Percentiles rank a stretch among this genome's conserved stretches.
Evolutionary conservation across 2,329 filamentous ascomycete species (phyloP).

Genomic region (Aspergillus niger): DNA sequence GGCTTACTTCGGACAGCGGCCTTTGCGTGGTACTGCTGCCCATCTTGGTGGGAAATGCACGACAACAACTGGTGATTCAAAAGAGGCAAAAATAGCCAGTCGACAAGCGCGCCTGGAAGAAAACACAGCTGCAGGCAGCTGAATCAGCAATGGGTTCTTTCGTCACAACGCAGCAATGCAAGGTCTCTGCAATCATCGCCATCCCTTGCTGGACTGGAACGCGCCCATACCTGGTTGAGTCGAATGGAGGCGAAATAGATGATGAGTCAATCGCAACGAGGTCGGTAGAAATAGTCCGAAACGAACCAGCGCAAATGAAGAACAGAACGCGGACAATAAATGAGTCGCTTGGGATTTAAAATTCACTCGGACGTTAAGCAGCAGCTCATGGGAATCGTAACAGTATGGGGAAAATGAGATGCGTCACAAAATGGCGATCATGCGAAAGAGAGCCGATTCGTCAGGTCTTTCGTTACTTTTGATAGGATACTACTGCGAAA

Average conservation of each 20-base stretch:
- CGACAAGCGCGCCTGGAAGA: slow-evolving; percentile 11
- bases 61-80: slow-evolving; percentile 13
- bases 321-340: slow-evolving; percentile 7
- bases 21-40: slow-evolving; percentile 62
- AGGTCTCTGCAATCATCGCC: slow-evolving; percentile 3
- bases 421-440: slow-evolving; percentile 22
- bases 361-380: slow-evolving; percentile 8
- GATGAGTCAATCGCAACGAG: slow-evolving; percentile 23
- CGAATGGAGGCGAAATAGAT: background rate
- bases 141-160: slow-evolving; percentile 20
- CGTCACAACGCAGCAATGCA: slow-evolving; percentile 13
- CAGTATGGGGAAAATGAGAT: background rate
- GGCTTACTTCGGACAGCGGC: slow-evolving; percentile 85
- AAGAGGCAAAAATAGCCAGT: slow-evolving; percentile 11
- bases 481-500: slow-evolving; percentile 1
- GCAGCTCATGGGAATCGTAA: slow-evolving; percentile 21
- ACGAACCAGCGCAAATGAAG: background rate
- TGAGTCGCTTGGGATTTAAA: background rate
- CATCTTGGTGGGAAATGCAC: slow-evolving; percentile 58
- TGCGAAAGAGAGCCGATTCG: slow-evolving; percentile 20
- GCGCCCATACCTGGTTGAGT: slow-evolving; percentile 22
- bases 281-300: slow-evolving; percentile 11
- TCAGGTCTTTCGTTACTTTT: slow-evolving; percentile 14
- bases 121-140: slow-evolving; percentile 17
- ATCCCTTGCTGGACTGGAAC: slow-evolving; percentile 24